Percentiles rank a stretch among this genome's conserved stretches.
These are phyloP conservation scores for Trichoderma sp. DNA, from an alignment of 2,329 filamentous ascomycete species.

Conservation along the genomic window DNA sequence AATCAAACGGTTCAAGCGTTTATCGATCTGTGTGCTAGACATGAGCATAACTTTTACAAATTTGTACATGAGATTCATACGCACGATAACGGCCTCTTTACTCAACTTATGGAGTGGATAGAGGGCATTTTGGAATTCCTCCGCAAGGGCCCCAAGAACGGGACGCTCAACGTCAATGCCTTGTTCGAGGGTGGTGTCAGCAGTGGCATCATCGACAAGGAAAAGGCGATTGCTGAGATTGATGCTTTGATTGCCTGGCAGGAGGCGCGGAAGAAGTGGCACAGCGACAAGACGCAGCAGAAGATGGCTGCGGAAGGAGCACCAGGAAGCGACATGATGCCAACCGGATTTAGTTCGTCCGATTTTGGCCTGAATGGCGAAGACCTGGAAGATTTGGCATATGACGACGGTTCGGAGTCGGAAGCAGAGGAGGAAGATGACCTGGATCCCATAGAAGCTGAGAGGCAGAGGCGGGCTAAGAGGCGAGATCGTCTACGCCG, in stretches of 20 bases:
- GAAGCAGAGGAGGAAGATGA: conserved; percentile 77
- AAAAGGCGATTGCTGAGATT: conserved; percentile 75
- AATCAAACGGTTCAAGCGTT: conserved; percentile 98
- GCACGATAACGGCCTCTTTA: conserved; percentile 95
- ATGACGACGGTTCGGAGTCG: conserved; percentile 68
- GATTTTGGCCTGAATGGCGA: conserved; percentile 90
- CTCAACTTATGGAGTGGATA: conserved; percentile 95
- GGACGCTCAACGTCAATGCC: conserved; percentile 91
- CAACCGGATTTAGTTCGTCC: conserved; percentile 69
- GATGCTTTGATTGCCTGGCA: conserved; percentile 90
- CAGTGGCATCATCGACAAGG: conserved; percentile 67
- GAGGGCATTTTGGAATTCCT: conserved; percentile 94
- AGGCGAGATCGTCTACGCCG: conserved; percentile 78
- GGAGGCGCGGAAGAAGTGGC: conserved; percentile 94
- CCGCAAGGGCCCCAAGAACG: conserved; percentile 79
- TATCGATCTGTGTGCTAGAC: conserved; percentile 91
- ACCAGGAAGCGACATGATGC: conserved; percentile 49
- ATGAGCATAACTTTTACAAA: conserved; percentile 98
- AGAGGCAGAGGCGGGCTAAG: conserved; percentile 75
- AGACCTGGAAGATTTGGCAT: conserved; percentile 83
- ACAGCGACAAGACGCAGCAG: conserved; percentile 94
- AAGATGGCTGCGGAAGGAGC: conserved; percentile 90
- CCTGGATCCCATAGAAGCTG: conserved; percentile 82
- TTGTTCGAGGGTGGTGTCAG: conserved; percentile 80
- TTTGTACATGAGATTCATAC: conserved; percentile 98